Base-by-base conservation (phyloP, 2,329 filamentous ascomycete genomes). In the Whalleya microplaca region DNA sequence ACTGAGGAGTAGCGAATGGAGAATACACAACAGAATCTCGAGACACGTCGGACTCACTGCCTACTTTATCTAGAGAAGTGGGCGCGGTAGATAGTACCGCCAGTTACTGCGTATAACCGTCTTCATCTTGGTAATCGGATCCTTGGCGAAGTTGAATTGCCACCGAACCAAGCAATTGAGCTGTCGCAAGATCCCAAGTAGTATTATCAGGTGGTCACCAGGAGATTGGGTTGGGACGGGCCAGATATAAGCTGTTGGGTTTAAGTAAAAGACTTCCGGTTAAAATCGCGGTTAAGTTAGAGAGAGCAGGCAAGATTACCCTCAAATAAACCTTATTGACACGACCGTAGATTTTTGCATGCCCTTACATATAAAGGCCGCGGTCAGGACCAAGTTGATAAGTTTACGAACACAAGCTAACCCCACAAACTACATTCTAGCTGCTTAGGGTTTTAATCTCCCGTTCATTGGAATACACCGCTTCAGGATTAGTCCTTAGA, bases 1-100 rank as follows among this genome's bases (percentile, higher is more conserved):
- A 41, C 19, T 52, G 53, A 53, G 49, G 52, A 57, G 55, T 51
- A 56, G 51, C 43, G 29, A 41, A 20, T 37, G 14, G 10, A n/a
- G n/a, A 27, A 9, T 27, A 37, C 32, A 3, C 32, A 12, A 37
- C 14, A 37, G 10, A 37, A 37, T 37, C 32, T 14, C 32, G 6
- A 14, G 32, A 14, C 32, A 12, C 10, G 6, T 12, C 32, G 32
- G 32, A 14, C 32, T 37, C 32, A 37, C 14, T 37, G 32, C 32
- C 32, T 37, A 37, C 32, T 37, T 37, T 16, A 37, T 37, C 32
- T 37, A 37, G 32, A 5, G 32, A 3, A 37, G 32, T 3, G 32
- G 14, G 10, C 14, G 10, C 10, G 5, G 32, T 16, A 14, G 14
- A 37, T 37, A 12, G 32, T 14, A 16, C 14, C 32, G 32, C 32